A percentile compares a stretch with the other conserved stretches of the same genome.
phyloP scores from a whole-genome alignment of 2,329 filamentous ascomycete species.

The Xylaria sp. region DNA sequence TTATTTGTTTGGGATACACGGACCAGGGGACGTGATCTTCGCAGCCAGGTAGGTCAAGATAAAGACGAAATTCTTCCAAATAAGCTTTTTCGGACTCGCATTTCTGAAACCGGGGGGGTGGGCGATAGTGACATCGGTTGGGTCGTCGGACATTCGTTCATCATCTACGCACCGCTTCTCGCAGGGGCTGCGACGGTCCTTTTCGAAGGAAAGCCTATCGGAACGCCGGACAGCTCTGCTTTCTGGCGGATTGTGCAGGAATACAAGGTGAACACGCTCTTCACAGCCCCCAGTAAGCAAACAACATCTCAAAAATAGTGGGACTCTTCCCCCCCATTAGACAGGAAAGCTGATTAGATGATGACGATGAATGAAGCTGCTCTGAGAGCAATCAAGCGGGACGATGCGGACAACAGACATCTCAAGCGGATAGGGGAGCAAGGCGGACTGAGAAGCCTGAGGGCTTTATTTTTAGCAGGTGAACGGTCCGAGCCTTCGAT shows the following conservation, averaged over 20 bases:
- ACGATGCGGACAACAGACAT: slow-evolving; percentile 78
- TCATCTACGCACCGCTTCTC: slow-evolving; percentile 87
- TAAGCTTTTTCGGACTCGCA: not conserved
- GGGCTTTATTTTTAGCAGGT: slow-evolving; percentile 84
- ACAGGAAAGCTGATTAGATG: not conserved
- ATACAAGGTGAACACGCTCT: slow-evolving; percentile 84
- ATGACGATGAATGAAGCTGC: slow-evolving; percentile 56
- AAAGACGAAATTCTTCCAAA: not conserved
- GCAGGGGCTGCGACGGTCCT: slow-evolving; percentile 86
- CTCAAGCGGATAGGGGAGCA: slow-evolving; percentile 71
- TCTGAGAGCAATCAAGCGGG: slow-evolving; percentile 84
- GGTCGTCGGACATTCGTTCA: slow-evolving; percentile 89
- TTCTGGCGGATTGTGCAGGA: slow-evolving; percentile 91
- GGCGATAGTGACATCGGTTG: slow-evolving; percentile 79
- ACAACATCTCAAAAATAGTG: not conserved
- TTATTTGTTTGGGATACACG: slow-evolving; percentile 64
- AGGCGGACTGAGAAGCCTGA: slow-evolving; percentile 76
- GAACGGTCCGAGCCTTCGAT: slow-evolving; percentile 91
- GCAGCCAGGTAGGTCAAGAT: slow-evolving; percentile 49
- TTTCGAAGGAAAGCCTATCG: slow-evolving; percentile 94
- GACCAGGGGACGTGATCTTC: slow-evolving; percentile 77
- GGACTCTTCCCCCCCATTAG: not conserved
- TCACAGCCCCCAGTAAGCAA: slow-evolving; percentile 77
- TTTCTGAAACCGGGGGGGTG: slow-evolving; percentile 29
- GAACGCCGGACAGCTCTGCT: slow-evolving; percentile 85